phyloP scores from a whole-genome alignment of 805 yeast genomes.

The Wickerhamiella occidentalis region DNA sequence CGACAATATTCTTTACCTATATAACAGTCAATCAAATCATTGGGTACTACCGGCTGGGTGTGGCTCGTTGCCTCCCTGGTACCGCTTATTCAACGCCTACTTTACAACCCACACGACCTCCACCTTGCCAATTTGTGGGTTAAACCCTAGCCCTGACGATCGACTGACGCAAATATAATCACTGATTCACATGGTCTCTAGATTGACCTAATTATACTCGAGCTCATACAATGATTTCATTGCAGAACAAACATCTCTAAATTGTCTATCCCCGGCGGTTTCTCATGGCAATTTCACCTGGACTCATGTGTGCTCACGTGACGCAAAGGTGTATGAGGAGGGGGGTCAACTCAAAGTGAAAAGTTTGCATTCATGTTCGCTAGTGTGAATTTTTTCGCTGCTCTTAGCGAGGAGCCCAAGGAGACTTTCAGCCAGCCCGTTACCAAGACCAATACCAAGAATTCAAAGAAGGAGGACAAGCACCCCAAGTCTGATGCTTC shows the following conservation, averaged over 20 bases:
- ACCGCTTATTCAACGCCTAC: no score
- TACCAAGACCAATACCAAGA: constrained; percentile 69
- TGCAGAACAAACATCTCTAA: no score
- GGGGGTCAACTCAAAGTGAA: neutral
- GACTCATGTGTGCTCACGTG: constrained; percentile 2
- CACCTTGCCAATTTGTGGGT: neutral
- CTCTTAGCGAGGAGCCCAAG: constrained; percentile 34
- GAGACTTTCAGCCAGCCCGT: constrained; percentile 34
- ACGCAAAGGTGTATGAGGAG: neutral
- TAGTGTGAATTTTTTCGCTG: constrained; percentile 21
- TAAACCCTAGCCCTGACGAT: neutral
- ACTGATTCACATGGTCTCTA: no score
- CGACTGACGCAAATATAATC: neutral
- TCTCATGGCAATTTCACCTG: no score
- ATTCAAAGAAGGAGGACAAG: constrained; percentile 51
- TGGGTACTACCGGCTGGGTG: no score
- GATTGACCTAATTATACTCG: no score
- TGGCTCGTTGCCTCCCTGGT: no score
- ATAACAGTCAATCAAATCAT: no score
- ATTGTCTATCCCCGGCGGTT: no score
- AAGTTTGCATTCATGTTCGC: constrained; percentile 16
- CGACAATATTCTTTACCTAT: no score
- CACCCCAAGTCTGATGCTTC: constrained; percentile 49
- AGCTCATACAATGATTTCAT: no score
- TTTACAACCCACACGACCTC: no score